Evolutionary conservation across 164 flowering plant genomes (phyloP), one percentile per base, ranked within the genome.

Genomic region (Vitis cinerea): DNA sequence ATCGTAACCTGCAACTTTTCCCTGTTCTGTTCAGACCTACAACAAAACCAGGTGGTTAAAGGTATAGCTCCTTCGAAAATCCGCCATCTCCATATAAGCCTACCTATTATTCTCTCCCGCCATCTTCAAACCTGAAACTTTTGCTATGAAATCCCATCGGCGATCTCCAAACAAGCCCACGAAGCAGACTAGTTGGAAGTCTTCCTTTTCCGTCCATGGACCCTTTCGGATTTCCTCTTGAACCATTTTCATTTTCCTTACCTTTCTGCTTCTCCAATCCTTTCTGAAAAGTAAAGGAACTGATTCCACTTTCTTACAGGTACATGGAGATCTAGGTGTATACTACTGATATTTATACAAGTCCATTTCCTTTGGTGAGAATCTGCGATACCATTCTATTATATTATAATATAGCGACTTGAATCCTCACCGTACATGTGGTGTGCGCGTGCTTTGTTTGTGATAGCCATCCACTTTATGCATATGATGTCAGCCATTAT

Each of bases 61-160:
- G 72, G 82, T 56, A 37, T 37, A 12, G 80, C 72, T 61, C 76
- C 77, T 74, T 66, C 69, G 61, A 59, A 70, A 70, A 67, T 52
- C 79, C 78, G 53, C 78, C 73, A 81, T 76, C 76, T 64, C 71
- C 82, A 66, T 68, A 79, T 64, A 76, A 79, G 76, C 87, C 66
- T 88, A 88, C 92, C 94, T 86, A 85, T 83, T 54, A 64, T 69
- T 59, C 79, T 85, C 85, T 88, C 93, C 97, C 98, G 80, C 99
- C 98, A 85, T 90, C 97, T 84, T 88, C 99, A 84, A 95, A 95
- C 99, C 99, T 95, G 99, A 90, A 59, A 95, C 94, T 81, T 90
- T 88, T 2, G 99, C 97, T 66, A 95, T 85, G 86, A 95, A 91
- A 76, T 95, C 99, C 99, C 99, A 95, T 75, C 97, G 84, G 8